Conservation (phyloP, 306 rosid species). For the Trichosanthes truncata region DNA sequence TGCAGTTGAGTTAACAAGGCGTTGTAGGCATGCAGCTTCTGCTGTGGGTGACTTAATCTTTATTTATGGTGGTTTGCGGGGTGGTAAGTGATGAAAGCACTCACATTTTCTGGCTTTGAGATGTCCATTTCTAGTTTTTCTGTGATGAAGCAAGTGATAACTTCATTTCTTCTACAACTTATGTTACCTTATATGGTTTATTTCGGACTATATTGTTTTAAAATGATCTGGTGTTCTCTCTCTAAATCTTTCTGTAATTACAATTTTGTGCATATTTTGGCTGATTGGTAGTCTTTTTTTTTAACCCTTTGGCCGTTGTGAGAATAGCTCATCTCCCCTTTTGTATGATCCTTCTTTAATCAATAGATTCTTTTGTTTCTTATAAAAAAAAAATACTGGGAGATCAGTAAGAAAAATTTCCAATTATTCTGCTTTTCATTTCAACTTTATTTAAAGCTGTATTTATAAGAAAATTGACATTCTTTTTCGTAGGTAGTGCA, state of each 20-base stretch:
- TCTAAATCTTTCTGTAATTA: neutral
- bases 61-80: slow-evolving; percentile 96
- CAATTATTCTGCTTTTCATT: neutral
- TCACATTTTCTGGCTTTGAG: neutral
- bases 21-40: slow-evolving; percentile 98
- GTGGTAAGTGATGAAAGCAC: slow-evolving; percentile 52
- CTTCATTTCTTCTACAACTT: slow-evolving; percentile 1
- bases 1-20: slow-evolving; percentile 90
- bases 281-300: neutral
- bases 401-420: neutral
- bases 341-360: neutral
- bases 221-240: neutral
- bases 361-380: neutral
- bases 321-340: neutral
- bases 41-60: slow-evolving; percentile 90
- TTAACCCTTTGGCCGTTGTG: neutral
- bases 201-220: neutral
- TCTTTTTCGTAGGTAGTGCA: neutral
- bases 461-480: neutral
- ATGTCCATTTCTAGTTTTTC: neutral
- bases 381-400: neutral
- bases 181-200: neutral
- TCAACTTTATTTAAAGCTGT: neutral
- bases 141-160: neutral
- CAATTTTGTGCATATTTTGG: neutral